Evolutionary conservation across 164 flowering plant genomes (phyloP).

Genomic region (Vitis cinerea): DNA sequence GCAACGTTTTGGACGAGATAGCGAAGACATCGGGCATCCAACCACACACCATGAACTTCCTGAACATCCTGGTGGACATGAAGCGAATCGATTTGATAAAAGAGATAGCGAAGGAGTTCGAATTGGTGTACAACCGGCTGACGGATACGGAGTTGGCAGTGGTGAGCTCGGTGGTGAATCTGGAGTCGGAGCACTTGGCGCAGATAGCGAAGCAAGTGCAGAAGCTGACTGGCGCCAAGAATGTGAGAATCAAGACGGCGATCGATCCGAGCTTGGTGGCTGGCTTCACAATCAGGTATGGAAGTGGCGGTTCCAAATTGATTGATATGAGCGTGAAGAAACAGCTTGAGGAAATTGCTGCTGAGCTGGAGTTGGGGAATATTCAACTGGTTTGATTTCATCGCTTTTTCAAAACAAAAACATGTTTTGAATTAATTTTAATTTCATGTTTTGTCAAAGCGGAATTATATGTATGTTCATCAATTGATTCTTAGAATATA

Average conservation of each 20-base stretch:
- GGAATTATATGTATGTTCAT: too few relatives aligned
- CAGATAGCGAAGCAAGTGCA: conserved; percentile 90
- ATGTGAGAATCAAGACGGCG: conserved; percentile 81
- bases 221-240: conserved; percentile 76
- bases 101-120: conserved; percentile 77
- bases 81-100: conserved; percentile 50
- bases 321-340: conserved; percentile 96
- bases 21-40: conserved; percentile 33
- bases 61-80: conserved; percentile 69
- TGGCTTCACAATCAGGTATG: conserved; percentile 87
- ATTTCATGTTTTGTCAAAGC: too few relatives aligned
- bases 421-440: too few relatives aligned
- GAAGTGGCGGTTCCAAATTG: conserved; percentile 69
- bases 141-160: conserved; percentile 81
- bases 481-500: too few relatives aligned
- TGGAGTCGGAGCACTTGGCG: conserved; percentile 81
- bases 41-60: conserved; percentile 62
- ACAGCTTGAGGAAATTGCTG: conserved; percentile 81
- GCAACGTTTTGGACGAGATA: conserved; percentile 51
- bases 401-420: neutral
- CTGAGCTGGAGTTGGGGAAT: conserved; percentile 64
- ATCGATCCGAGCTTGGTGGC: conserved; percentile 82
- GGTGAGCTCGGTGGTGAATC: conserved; percentile 76
- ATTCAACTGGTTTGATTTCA: conserved; percentile 34
- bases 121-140: conserved; percentile 54